These are phyloP conservation scores for Corynespora cassiicola DNA, from an alignment of 2,329 filamentous ascomycete genomes.

Conservation along the genomic window DNA sequence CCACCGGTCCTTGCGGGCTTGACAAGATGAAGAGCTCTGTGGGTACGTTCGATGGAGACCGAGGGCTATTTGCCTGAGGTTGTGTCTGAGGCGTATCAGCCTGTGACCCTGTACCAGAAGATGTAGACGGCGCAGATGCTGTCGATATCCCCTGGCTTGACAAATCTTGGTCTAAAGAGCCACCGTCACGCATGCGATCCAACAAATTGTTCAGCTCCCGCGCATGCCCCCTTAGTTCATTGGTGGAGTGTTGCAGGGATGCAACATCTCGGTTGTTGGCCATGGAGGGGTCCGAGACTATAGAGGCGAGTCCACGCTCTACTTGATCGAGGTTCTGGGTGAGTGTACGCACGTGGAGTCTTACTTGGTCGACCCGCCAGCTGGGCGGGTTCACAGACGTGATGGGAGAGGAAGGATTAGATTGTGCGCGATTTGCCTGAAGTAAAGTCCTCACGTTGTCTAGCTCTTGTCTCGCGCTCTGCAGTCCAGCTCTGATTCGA, in stretches of 20 bases:
- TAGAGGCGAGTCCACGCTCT: slow-evolving; percentile 29
- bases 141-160: too few species aligned
- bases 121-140: slow-evolving; percentile 1
- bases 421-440: slow-evolving; percentile 17
- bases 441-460: slow-evolving; percentile 36
- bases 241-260: slow-evolving; percentile 34
- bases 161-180: too few species aligned
- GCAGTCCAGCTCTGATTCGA: slow-evolving; percentile 28
- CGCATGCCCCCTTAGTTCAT: slow-evolving; percentile 31
- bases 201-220: slow-evolving; percentile 27
- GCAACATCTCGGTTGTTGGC: slow-evolving; percentile 36
- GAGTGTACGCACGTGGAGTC: slow-evolving; percentile 30
- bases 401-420: slow-evolving; percentile 4
- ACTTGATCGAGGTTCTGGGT: slow-evolving; percentile 31
- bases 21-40: slow-evolving; percentile 43
- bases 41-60: slow-evolving; percentile 23
- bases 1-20: slow-evolving; percentile 44
- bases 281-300: slow-evolving; percentile 30
- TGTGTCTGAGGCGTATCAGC: slow-evolving; percentile 11
- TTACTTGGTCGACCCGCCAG: slow-evolving; percentile 38
- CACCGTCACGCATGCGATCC: slow-evolving; percentile 19
- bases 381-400: slow-evolving; percentile 19
- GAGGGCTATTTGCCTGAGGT: slow-evolving; percentile 6
- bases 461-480: slow-evolving; percentile 37
- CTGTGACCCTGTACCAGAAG: slow-evolving; percentile 3